A percentile compares a stretch with the other conserved stretches of the same genome.
These are phyloP conservation scores for Zymoseptoria brevis DNA, from an alignment of 2,329 filamentous ascomycete genomes.

Conservation along the genomic window DNA sequence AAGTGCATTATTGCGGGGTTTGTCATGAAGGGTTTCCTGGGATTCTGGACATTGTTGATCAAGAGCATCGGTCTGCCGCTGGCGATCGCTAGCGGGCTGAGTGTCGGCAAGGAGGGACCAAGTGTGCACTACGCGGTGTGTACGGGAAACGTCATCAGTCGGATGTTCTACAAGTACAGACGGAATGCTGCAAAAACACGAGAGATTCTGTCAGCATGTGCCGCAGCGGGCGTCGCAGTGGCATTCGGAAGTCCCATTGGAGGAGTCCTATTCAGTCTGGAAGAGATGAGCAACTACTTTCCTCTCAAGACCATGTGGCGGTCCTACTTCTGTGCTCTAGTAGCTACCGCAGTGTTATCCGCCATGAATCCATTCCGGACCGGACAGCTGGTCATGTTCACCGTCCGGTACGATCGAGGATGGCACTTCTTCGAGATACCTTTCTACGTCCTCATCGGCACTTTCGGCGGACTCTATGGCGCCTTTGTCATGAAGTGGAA, in stretches of 20 bases:
- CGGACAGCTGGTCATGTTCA: constrained; percentile 98
- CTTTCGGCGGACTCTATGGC: constrained; percentile 91
- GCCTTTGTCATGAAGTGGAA: constrained; percentile 99
- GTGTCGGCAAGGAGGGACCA: constrained; percentile 92
- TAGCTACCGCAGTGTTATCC: constrained; percentile 84
- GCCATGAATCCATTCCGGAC: constrained; percentile 97
- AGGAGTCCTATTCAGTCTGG: constrained; percentile 89
- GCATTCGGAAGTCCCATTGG: constrained; percentile 97
- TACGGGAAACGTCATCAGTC: constrained; percentile 90
- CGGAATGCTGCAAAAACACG: constrained; percentile 88
- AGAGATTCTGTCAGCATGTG: constrained; percentile 89
- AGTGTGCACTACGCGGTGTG: constrained; percentile 99
- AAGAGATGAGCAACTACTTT: constrained; percentile 96
- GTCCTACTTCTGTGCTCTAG: constrained; percentile 94
- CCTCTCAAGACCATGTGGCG: constrained; percentile 96
- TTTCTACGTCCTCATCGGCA: constrained; percentile 84
- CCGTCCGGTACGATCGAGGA: constrained; percentile 86
- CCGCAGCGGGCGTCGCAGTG: constrained; percentile 89
- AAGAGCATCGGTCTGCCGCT: constrained; percentile 87
- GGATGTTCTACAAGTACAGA: constrained; percentile 86
- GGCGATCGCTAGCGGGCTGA: constrained; percentile 87
- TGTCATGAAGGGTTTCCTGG: constrained; percentile 97
- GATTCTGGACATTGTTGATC: constrained; percentile 83
- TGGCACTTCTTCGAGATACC: constrained; percentile 98
- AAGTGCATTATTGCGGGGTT: constrained; percentile 99